Conservation (phyloP, 2,329 filamentous ascomycete species). For the Cladophialophora exuberans region DNA sequence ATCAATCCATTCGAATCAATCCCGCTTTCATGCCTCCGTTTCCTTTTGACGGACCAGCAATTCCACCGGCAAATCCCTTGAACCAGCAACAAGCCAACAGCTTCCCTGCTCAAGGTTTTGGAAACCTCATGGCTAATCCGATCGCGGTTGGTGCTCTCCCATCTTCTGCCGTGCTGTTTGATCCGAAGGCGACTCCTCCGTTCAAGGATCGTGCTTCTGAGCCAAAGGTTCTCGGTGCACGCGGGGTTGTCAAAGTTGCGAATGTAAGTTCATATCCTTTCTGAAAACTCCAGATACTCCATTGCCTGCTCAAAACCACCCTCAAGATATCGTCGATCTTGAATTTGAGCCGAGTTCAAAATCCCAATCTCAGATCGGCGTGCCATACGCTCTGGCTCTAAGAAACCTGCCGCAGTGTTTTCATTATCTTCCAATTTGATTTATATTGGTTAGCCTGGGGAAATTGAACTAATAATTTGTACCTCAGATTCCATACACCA, state of each 20-base stretch:
- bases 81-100: too few relatives aligned
- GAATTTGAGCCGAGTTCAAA: too few relatives aligned
- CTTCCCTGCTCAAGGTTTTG: neutral
- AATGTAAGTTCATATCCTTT: slow-evolving; percentile 34
- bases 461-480: too few relatives aligned
- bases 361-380: neutral
- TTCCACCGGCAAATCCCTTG: too few relatives aligned
- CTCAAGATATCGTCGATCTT: too few relatives aligned
- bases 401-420: too few relatives aligned
- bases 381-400: neutral
- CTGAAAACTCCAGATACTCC: neutral
- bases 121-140: neutral
- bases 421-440: neutral
- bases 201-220: slow-evolving; percentile 33
- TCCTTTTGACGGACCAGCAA: too few relatives aligned
- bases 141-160: too few relatives aligned
- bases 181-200: slow-evolving; percentile 26
- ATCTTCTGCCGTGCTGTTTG: slow-evolving; percentile 18
- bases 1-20: too few relatives aligned
- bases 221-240: slow-evolving; percentile 24
- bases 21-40: too few relatives aligned
- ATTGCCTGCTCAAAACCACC: too few relatives aligned
- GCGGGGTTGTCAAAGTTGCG: slow-evolving; percentile 40
- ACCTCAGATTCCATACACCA: slow-evolving; percentile 57
- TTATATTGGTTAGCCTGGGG: neutral